Evolutionary conservation across 768 basidiomycete species (phyloP).

Genomic region (Naganishia vaughanmartiniae): DNA sequence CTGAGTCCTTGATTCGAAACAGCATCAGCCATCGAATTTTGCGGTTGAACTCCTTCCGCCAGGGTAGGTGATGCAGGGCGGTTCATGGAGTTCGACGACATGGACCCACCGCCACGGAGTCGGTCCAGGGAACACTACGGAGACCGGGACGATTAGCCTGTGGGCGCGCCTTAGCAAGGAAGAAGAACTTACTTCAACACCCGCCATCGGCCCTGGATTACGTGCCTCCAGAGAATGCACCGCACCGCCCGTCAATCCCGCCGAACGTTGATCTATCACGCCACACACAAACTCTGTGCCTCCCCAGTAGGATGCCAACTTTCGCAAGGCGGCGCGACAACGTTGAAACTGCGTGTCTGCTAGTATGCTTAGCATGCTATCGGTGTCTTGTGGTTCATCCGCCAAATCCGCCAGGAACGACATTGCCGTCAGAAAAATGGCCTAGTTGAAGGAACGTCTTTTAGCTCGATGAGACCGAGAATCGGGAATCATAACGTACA

Average conservation of each 20-base stretch:
- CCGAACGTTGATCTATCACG: not conserved
- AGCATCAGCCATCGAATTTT: not conserved
- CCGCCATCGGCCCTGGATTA: no score
- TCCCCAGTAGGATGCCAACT: not conserved
- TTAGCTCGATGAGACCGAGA: no score
- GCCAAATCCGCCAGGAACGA: no score
- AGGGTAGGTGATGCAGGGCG: not conserved
- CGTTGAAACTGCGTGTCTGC: not conserved
- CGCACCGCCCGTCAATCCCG: not conserved
- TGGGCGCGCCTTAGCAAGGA: no score
- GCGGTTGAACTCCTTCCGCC: not conserved
- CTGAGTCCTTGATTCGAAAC: not conserved
- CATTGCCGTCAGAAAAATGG: no score
- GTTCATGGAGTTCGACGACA: not conserved
- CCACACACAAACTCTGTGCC: not conserved
- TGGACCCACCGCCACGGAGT: not conserved
- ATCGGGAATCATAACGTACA: no score
- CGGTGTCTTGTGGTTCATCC: not conserved
- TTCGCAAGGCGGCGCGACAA: not conserved
- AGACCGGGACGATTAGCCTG: not conserved
- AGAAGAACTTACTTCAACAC: no score
- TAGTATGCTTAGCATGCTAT: not conserved
- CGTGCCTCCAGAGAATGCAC: not conserved
- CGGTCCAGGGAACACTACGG: not conserved
- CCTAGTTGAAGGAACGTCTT: no score